These are phyloP conservation scores for Vitellaria paradoxa DNA, from an alignment of 179 eudicot species.

Conservation along the genomic window DNA sequence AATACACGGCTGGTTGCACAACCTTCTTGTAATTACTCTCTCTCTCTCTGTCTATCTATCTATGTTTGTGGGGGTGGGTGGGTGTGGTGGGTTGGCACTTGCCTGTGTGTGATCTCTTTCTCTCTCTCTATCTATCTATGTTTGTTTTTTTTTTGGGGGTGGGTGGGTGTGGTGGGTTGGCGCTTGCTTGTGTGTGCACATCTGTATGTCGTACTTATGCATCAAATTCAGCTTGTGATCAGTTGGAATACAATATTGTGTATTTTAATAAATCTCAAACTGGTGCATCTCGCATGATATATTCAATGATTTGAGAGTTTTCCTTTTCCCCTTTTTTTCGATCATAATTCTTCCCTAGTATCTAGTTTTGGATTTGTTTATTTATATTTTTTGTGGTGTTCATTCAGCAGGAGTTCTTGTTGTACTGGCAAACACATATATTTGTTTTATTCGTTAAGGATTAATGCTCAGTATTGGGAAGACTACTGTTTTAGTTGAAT, in stretches of 20 bases:
- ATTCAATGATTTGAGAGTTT: not conserved
- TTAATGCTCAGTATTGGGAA: not conserved
- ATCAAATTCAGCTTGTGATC: not conserved
- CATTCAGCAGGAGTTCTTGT: not conserved
- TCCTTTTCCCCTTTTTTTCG: not conserved
- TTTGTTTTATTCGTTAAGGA: not conserved
- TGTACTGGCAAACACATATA: not conserved
- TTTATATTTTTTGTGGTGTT: not conserved
- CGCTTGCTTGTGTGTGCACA: no score
- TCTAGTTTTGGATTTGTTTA: not conserved
- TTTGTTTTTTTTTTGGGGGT: no score
- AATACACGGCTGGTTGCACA: slow-evolving; percentile 78
- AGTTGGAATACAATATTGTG: not conserved
- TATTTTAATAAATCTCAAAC: not conserved
- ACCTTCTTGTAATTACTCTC: slow-evolving; percentile 64
- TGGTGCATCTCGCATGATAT: not conserved
- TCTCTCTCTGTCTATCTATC: not conserved
- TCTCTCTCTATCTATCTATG: slow-evolving; percentile 2
- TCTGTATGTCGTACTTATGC: not conserved
- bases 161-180: no score
- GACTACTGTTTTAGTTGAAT: not conserved
- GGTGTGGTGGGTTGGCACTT: no score
- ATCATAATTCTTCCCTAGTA: not conserved
- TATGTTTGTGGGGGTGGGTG: no score
- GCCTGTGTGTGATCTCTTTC: no score